Percentiles rank a stretch among this genome's conserved stretches.
phyloP scores from a whole-genome alignment of 805 yeast genomes.

The Cyberlindnera euphorbiiphila region DNA sequence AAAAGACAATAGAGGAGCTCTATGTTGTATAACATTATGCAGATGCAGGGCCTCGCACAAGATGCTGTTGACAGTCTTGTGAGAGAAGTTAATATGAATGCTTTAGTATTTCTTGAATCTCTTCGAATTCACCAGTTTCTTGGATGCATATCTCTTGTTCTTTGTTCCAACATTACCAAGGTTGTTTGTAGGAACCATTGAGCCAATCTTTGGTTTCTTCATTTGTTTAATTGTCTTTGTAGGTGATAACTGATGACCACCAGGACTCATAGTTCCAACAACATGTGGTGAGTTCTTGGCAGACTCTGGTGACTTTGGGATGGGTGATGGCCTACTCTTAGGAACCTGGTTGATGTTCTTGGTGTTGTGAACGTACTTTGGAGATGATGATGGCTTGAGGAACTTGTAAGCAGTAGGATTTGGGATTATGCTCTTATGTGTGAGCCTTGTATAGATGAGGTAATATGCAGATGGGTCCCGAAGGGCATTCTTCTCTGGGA shows the following conservation, averaged over 20 bases:
- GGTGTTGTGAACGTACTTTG: constrained; percentile 1
- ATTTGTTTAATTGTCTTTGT: constrained; percentile 1
- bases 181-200: constrained; percentile 25
- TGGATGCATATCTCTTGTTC: constrained; percentile 23
- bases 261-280: background rate
- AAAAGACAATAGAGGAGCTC: background rate
- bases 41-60: background rate
- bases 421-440: constrained; percentile 43
- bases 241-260: background rate
- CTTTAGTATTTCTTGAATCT: constrained; percentile 23
- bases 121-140: constrained; percentile 14
- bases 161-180: constrained; percentile 20
- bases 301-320: background rate
- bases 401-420: constrained; percentile 6
- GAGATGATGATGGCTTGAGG: constrained; percentile 1
- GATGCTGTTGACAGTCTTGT: background rate
- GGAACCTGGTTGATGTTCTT: constrained; percentile 8
- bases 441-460: constrained; percentile 74
- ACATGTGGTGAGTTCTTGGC: background rate
- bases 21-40: background rate
- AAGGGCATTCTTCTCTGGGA: constrained; percentile 68
- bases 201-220: constrained; percentile 16
- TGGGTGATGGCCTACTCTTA: constrained; percentile 1
- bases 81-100: too few species aligned
- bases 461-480: constrained; percentile 90